These are phyloP conservation scores for Gigaspora rosea DNA, from an alignment of 192 early-diverging fungal species.

Conservation along the genomic window DNA sequence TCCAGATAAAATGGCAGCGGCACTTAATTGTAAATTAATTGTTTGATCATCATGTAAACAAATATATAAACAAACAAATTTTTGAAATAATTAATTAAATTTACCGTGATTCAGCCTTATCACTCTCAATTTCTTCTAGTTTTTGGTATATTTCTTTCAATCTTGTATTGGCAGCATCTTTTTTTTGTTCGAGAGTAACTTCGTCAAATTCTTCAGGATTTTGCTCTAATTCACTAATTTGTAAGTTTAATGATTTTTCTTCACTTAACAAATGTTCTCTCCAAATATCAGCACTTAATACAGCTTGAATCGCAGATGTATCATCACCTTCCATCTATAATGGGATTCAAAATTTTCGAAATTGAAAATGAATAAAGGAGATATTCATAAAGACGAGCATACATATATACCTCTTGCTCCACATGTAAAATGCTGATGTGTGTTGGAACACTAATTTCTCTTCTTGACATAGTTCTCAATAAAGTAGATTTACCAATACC, in stretches of 20 bases:
- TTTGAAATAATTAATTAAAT: background rate
- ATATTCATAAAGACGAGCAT: background rate
- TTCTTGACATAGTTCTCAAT: slow-evolving; percentile 71
- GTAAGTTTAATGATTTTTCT: slow-evolving; percentile 65
- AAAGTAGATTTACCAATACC: slow-evolving; percentile 88
- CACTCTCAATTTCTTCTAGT: slow-evolving; percentile 93
- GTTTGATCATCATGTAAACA: too few species aligned
- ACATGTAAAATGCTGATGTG: slow-evolving; percentile 97
- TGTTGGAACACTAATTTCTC: slow-evolving; percentile 85
- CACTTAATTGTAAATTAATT: slow-evolving; percentile 46
- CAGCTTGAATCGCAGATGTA: slow-evolving; percentile 81
- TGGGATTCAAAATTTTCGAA: background rate
- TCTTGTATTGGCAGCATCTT: slow-evolving; percentile 52
- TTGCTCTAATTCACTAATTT: slow-evolving; percentile 56
- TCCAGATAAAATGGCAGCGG: slow-evolving; percentile 94
- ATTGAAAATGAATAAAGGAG: background rate
- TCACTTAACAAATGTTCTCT: slow-evolving; percentile 87
- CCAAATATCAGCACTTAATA: slow-evolving; percentile 92
- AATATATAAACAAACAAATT: too few species aligned
- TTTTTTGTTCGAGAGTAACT: slow-evolving; percentile 52
- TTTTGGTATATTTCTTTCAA: slow-evolving; percentile 85
- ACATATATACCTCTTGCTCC: slow-evolving; percentile 82
- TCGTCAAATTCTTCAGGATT: slow-evolving; percentile 49
- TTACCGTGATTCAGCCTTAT: slow-evolving; percentile 91
- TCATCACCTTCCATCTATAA: slow-evolving; percentile 87